These are phyloP conservation scores for Lagerstroemia speciosa DNA, from an alignment of 345 rosid genomes.

Conservation along the genomic window DNA sequence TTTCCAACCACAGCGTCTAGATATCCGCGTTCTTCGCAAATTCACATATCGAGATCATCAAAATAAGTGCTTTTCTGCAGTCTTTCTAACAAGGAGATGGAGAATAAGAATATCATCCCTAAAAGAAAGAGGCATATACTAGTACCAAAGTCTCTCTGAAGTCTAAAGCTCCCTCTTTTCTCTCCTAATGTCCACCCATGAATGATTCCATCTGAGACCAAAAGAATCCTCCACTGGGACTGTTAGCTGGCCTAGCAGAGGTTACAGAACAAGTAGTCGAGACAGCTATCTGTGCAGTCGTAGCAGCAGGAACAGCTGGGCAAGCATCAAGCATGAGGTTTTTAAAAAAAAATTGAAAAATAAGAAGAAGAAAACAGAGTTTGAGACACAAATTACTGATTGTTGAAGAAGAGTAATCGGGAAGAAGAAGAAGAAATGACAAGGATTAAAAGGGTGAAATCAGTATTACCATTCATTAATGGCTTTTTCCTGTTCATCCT, in stretches of 20 bases:
- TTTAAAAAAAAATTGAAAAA: background rate
- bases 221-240: background rate
- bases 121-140: background rate
- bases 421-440: background rate
- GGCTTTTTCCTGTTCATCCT: constrained; percentile 14
- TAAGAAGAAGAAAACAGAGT: background rate
- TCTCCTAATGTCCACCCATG: background rate
- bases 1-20: too few relatives aligned
- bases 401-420: background rate
- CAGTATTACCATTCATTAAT: constrained; percentile 14
- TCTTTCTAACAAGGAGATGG: background rate
- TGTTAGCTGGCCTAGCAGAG: constrained; percentile 5
- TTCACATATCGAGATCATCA: background rate
- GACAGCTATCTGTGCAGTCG: constrained; percentile 18
- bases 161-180: background rate
- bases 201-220: too few relatives aligned
- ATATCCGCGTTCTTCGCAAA: background rate
- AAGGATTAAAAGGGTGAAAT: too few relatives aligned
- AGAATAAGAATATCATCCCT: background rate
- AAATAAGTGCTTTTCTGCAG: background rate
- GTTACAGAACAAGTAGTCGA: constrained; percentile 20
- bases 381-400: background rate
- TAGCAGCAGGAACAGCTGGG: constrained; percentile 20
- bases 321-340: background rate
- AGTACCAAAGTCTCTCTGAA: too few relatives aligned